Evolutionary conservation across 768 basidiomycete genomes (phyloP).

Genomic region (Hygrophorus russula): DNA sequence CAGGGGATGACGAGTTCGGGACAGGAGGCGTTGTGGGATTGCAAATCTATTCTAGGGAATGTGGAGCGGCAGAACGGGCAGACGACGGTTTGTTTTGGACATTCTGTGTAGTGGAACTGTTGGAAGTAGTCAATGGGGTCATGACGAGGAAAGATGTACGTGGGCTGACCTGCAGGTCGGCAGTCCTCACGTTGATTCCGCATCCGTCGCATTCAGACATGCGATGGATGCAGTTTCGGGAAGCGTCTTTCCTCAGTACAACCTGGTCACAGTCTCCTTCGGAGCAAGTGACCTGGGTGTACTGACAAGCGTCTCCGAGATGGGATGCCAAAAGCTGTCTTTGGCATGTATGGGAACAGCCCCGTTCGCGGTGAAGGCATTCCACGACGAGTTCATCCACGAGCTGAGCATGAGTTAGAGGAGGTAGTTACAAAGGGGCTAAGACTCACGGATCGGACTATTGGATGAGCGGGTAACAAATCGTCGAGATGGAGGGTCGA

Average conservation of each 20-base stretch:
- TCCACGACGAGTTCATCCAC: constrained; percentile 75
- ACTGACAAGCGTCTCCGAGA: constrained; percentile 50
- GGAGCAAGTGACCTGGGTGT: constrained; percentile 39
- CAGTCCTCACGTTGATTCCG: constrained; percentile 19
- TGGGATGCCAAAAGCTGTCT: constrained; percentile 56
- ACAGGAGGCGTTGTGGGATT: constrained; percentile 28
- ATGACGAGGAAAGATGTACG: background rate
- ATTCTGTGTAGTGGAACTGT: constrained; percentile 29
- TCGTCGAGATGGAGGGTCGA: constrained; percentile 49
- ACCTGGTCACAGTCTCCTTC: constrained; percentile 32
- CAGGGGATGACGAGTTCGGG: constrained; percentile 28
- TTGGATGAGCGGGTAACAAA: constrained; percentile 56
- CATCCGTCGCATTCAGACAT: constrained; percentile 29
- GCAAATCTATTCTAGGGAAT: constrained; percentile 21
- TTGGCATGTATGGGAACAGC: constrained; percentile 56
- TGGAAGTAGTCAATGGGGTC: constrained; percentile 2
- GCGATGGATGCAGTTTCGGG: constrained; percentile 24
- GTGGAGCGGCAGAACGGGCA: constrained; percentile 32
- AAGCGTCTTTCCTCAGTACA: constrained; percentile 33
- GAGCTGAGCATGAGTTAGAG: constrained; percentile 32
- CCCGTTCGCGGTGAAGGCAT: constrained; percentile 48
- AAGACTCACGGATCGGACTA: constrained; percentile 58
- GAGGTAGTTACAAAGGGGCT: constrained; percentile 1
- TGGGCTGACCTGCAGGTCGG: constrained; percentile 26
- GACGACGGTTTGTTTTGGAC: constrained; percentile 21